These are phyloP conservation scores for Infundibulicybe gibba DNA, from an alignment of 768 basidiomycete genomes.

Conservation along the genomic window DNA sequence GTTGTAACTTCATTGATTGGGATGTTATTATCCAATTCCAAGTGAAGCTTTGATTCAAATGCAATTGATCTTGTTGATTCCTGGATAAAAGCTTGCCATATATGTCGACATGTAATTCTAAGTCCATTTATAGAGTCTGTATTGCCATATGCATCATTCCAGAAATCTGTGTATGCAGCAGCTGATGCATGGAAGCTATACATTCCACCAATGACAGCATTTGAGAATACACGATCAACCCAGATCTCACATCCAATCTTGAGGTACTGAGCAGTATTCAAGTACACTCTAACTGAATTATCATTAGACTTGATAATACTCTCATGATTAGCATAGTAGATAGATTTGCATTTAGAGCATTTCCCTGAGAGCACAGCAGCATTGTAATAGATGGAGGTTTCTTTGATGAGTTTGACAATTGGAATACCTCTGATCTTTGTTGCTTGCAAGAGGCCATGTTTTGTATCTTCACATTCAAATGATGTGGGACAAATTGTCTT, in stretches of 20 bases:
- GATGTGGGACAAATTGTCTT: too few relatives aligned
- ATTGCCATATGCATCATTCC: constrained; percentile 14
- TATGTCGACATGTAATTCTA: constrained; percentile 1
- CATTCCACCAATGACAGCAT: constrained; percentile 1
- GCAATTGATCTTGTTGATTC: constrained; percentile 6
- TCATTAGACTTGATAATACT: too few relatives aligned
- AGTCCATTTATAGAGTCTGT: neutral
- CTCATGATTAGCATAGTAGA: constrained; percentile 13
- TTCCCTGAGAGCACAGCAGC: too few relatives aligned
- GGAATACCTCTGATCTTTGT: too few relatives aligned
- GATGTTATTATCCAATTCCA: constrained; percentile 2
- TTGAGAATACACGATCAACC: constrained; percentile 7
- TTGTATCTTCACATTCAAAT: too few relatives aligned
- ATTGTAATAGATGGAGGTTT: too few relatives aligned
- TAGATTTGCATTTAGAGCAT: too few relatives aligned
- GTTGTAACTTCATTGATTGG: too few relatives aligned
- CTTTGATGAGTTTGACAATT: too few relatives aligned
- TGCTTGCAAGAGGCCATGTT: too few relatives aligned
- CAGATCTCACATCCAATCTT: constrained; percentile 10
- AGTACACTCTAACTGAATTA: too few relatives aligned
- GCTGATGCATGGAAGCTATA: constrained; percentile 2
- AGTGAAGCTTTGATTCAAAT: neutral
- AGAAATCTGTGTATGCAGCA: constrained; percentile 21
- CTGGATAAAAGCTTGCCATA: constrained; percentile 13
- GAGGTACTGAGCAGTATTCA: constrained; percentile 12